Base-by-base conservation (phyloP, 345 rosid genomes). In the Lepidium didymum region DNA sequence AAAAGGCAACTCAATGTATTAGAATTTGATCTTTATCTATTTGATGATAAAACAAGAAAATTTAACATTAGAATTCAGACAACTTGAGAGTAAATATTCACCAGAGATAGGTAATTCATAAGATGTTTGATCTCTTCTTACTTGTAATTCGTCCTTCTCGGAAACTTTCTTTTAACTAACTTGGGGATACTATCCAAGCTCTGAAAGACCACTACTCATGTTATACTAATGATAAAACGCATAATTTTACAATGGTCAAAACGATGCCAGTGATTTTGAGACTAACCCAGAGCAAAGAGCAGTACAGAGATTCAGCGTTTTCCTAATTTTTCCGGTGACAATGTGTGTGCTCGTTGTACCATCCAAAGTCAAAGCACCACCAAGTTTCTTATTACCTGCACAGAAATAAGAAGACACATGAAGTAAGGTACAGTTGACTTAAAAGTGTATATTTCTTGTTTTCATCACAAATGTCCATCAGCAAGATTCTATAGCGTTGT, bases 231-330 rank as follows among this genome's bases (percentile, higher is more conserved):
- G 58, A 63, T 18, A 4, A 5, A 25, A 16, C 9, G 14, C 44
- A 53, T 45, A 14, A 2, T 8, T 38, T 65, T 15, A 14, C 15
- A 56, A 56, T 6, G 11, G 11, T 40, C 35, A 15, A 15, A 12
- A 33, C 40, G 47, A 41, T 66, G 34, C 12, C 4, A 51, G 56
- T 52, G 9, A 38, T 44, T 16, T 65, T 14, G 68, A 69, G 64
- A 77, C 85, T 79, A 42, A 90, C 97, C 95, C 97, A 34, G 91
- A 81, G 78, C 86, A 88, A 43, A 90, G 85, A 72, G 95, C 97
- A 64, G 84, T 79, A 76, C 95, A 88, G 73, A 88, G 81, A 72
- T 86, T 90, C 50, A 78, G 67, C 37, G 97, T 90, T 75, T 57
- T 83, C 68, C 97, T 82, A 64, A 77, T 89, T 85, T 88, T 82